Evolutionary conservation across 768 basidiomycete genomes (phyloP).

Genomic region (Zangia roseola): DNA sequence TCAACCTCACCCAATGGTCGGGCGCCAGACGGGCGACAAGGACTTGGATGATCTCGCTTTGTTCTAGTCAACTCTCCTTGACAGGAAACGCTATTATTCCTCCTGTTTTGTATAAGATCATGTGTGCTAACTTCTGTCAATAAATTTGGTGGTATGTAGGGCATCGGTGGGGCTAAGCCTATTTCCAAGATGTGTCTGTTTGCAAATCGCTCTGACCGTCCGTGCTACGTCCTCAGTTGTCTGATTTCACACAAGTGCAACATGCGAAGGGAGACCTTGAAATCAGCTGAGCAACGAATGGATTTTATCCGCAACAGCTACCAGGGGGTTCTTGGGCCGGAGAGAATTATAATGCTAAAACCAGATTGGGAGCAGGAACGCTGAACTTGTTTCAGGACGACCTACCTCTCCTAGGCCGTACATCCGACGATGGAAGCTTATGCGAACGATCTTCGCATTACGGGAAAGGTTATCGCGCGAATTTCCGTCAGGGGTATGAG

Average conservation of each 20-base stretch:
- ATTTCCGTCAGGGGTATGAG: slow-evolving; percentile 60
- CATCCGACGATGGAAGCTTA: slow-evolving; percentile 92
- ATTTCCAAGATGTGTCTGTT: not conserved
- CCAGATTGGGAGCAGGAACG: slow-evolving; percentile 4
- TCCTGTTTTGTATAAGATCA: not conserved
- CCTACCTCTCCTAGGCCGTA: slow-evolving; percentile 95
- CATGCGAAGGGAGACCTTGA: not conserved
- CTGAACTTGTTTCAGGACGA: slow-evolving; percentile 1
- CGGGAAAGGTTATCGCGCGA: slow-evolving; percentile 24
- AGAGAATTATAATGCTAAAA: slow-evolving; percentile 86
- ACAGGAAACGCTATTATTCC: not conserved
- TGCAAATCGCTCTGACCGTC: no score
- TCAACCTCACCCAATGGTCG: slow-evolving; percentile 61
- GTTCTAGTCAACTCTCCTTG: slow-evolving; percentile 37
- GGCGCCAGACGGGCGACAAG: slow-evolving; percentile 39
- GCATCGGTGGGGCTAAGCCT: not conserved
- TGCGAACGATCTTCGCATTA: slow-evolving; percentile 50
- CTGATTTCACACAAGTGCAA: not conserved
- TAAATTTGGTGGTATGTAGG: slow-evolving; percentile 9
- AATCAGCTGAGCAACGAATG: slow-evolving; percentile 30
- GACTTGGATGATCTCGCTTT: slow-evolving; percentile 65
- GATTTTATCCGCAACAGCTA: slow-evolving; percentile 30
- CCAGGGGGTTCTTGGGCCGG: slow-evolving; percentile 47
- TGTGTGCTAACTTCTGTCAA: slow-evolving; percentile 7
- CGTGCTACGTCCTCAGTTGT: not conserved